A percentile compares a stretch with the other conserved stretches of the same genome.
Conservation (phyloP, 495 filamentous ascomycete species). For the Cenococcum geophilum region DNA sequence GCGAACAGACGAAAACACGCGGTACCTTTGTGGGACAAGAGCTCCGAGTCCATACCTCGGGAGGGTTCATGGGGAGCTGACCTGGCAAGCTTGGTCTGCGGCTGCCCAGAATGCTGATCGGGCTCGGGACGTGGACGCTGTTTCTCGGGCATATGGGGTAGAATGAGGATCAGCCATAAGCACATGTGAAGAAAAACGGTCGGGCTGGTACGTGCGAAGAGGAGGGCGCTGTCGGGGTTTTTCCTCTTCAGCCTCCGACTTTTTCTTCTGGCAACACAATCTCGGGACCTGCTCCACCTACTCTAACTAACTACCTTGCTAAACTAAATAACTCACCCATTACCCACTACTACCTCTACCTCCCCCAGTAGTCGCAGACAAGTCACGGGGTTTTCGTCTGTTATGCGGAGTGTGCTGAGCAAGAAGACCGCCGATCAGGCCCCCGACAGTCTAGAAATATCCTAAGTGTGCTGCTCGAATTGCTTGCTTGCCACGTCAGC, state of each 20-base stretch:
- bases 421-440: constrained; percentile 3
- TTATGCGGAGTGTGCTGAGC: neutral
- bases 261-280: neutral
- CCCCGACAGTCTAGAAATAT: neutral
- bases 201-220: neutral
- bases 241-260: neutral
- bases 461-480: neutral
- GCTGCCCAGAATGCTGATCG: neutral
- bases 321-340: no score
- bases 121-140: neutral
- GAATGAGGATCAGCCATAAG: neutral
- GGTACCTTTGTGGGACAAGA: neutral
- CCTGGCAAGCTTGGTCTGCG: no score
- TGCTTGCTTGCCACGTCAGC: constrained; percentile 6
- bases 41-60: neutral
- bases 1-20: neutral
- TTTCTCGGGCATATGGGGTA: neutral
- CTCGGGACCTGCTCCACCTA: no score
- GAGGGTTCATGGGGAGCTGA: neutral
- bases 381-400: neutral
- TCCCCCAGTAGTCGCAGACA: neutral
- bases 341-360: no score
- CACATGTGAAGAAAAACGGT: neutral
- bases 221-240: neutral
- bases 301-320: no score